These are phyloP conservation scores for Sutorius eximius DNA, from an alignment of 1,284 basidiomycete genomes.

Conservation along the genomic window DNA sequence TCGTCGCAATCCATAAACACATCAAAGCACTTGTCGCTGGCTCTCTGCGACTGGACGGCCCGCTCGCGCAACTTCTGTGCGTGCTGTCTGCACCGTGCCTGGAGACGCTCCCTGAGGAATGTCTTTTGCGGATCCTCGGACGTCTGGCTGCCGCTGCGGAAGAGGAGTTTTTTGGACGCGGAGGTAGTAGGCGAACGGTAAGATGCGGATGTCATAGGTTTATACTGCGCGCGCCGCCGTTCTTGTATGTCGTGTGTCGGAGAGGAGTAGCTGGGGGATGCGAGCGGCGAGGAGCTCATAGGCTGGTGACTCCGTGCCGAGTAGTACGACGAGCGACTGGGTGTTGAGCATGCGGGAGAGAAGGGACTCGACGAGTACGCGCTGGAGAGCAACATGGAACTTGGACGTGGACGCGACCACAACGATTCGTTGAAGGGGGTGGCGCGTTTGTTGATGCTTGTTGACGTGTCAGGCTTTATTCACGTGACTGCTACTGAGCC, in stretches of 20 bases:
- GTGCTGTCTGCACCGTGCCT: constrained; percentile 57
- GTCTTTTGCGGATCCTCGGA: constrained; percentile 43
- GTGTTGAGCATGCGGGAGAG: constrained; percentile 25
- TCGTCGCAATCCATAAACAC: constrained; percentile 55
- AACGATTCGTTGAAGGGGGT: constrained; percentile 8
- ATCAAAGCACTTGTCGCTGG: constrained; percentile 48
- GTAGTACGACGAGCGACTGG: constrained; percentile 30
- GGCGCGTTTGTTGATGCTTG: constrained; percentile 23
- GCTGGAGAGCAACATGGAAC: constrained; percentile 17
- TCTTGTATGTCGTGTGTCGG: constrained; percentile 40
- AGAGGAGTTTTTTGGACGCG: constrained; percentile 22
- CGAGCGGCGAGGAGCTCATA: constrained; percentile 50
- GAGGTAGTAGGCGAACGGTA: constrained; percentile 4
- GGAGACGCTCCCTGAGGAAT: constrained; percentile 62
- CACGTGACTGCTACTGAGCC: constrained; percentile 21
- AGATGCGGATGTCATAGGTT: constrained; percentile 29
- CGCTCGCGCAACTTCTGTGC: constrained; percentile 54
- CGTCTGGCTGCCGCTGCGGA: constrained; percentile 11
- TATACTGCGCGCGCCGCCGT: constrained; percentile 50
- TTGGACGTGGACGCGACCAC: constrained; percentile 1
- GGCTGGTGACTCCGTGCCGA: constrained; percentile 38
- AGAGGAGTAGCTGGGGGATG: constrained; percentile 38
- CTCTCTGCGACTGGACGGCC: constrained; percentile 44
- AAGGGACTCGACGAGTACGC: constrained; percentile 23
- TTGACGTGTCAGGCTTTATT: constrained; percentile 23